A percentile compares a stretch with the other conserved stretches of the same genome.
Conservation (phyloP, 2,329 filamentous ascomycete genomes). For the Trichoderma aggressivum region DNA sequence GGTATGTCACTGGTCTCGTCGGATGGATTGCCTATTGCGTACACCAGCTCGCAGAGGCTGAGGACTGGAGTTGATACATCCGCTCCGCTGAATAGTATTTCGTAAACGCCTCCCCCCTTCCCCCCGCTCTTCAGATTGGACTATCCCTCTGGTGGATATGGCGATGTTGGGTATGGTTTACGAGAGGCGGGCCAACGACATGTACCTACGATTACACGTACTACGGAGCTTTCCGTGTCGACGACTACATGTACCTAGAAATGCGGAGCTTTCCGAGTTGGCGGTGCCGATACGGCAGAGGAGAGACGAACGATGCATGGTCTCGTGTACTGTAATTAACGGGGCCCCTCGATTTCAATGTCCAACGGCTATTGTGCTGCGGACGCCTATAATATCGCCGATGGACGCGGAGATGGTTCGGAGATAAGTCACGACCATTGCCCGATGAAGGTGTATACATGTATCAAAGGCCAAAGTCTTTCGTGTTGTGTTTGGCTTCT, state of each 20-base stretch:
- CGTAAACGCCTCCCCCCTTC: neutral
- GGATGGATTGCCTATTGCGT: neutral
- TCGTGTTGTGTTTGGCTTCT: neutral
- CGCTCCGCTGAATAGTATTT: no score
- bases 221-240: no score
- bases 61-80: no score
- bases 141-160: neutral
- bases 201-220: neutral
- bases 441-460: no score
- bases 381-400: neutral
- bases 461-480: neutral
- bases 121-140: neutral
- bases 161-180: neutral
- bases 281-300: no score
- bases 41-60: neutral
- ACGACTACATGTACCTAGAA: no score
- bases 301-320: no score
- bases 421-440: neutral
- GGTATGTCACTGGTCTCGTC: neutral
- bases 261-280: no score
- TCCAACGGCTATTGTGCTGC: no score
- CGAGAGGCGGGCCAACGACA: no score
- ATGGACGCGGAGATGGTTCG: neutral
- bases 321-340: no score
- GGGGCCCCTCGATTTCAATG: no score